Conservation (phyloP, 257 asterid species). For the Cordia subcordata region DNA sequence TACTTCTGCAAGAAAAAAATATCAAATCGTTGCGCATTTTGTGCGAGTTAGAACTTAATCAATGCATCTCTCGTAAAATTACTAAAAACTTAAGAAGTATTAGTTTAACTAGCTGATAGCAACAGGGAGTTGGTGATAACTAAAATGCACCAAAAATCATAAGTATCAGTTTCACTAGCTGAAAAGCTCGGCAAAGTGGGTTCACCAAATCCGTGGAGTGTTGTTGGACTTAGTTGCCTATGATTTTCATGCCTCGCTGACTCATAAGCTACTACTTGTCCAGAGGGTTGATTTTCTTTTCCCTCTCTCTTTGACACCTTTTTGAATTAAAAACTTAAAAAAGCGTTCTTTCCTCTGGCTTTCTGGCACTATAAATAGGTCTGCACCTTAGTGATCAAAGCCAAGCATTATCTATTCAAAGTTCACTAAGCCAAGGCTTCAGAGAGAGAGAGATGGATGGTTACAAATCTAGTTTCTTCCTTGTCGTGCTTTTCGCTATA, state of each 20-base stretch:
- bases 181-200: slow-evolving; percentile 30
- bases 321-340: too few species aligned
- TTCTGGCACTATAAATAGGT: slow-evolving; percentile 4
- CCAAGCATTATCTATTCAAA: slow-evolving; percentile 18
- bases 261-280: slow-evolving; percentile 7
- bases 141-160: too few species aligned
- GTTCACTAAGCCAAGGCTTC: slow-evolving; percentile 9
- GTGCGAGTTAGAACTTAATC: too few species aligned
- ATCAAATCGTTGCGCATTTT: too few species aligned
- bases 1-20: too few species aligned
- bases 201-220: slow-evolving; percentile 40
- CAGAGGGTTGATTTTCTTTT: neutral
- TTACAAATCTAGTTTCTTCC: neutral
- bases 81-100: too few species aligned
- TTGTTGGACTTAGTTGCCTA: slow-evolving; percentile 33
- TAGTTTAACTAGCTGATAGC: too few species aligned
- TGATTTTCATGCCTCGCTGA: slow-evolving; percentile 20
- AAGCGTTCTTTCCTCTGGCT: too few species aligned
- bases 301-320: neutral
- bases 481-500: slow-evolving; percentile 23
- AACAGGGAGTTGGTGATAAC: too few species aligned
- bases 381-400: too few species aligned
- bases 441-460: slow-evolving; percentile 24
- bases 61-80: too few species aligned
- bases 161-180: too few species aligned